Base-by-base conservation (phyloP, 441 rosid genomes). In the Eugenia klotzschiana region DNA sequence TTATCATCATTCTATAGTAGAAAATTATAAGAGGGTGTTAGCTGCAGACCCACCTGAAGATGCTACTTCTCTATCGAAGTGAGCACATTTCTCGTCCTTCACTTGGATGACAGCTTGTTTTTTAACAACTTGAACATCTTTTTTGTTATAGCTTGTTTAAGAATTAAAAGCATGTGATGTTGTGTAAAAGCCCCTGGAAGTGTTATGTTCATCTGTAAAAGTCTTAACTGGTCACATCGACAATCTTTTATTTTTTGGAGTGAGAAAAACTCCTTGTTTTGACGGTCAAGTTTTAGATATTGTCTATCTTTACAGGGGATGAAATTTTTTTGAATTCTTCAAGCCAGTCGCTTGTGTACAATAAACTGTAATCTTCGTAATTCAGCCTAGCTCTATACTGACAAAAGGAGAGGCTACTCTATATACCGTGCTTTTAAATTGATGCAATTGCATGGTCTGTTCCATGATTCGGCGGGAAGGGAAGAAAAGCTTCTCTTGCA, bases 11-110 rank as follows among this genome's bases (percentile, higher is more conserved):
- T n/a, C n/a, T n/a, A n/a, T n/a, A n/a, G n/a, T n/a, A n/a, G n/a
- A n/a, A n/a, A n/a, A 86, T 85, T 93, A 93, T 83, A 82, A 86
- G 6, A 89, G 87, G 88, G 82, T 92, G 82, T 18, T 89, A 23
- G 79, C 3, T 56, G 46, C 18, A 41, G 51, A 33, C 13, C 77
- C 57, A 3, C 29, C 43, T 22, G 20, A 22, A 50, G 50, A 79
- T 82, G 82, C 60, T 60, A 60, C 40, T 60, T 60, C 81, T 14
- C 33, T 22, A 27, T 27, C 27, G 80, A 77, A 50, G 43, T 29
- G 73, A 60, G 43, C 73, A 77, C 27, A 43, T 77, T 43, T 50
- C 80, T 23, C 1, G 29, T 23, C 23, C 51, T 77, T 77, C 29
- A 7, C 80, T 6, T 13, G 51, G 33, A 41, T 77, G 51, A 46